Conservation (phyloP, 176 grass and related monocot genomes). For the Paspalum vaginatum region DNA sequence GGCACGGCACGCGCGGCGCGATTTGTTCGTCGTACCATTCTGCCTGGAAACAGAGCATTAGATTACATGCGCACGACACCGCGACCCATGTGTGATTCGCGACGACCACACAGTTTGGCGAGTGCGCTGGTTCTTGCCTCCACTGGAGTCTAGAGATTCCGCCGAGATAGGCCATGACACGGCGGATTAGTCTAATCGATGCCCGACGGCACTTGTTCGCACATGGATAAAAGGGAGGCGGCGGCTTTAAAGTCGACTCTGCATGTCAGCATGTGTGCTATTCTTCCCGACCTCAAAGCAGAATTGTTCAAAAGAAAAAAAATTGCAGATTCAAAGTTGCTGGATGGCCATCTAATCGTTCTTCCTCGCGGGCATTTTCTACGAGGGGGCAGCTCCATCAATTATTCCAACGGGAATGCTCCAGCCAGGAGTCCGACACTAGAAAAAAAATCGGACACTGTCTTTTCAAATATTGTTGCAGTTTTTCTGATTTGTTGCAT, state of each 20-base stretch:
- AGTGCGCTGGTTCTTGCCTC: conserved; percentile 44
- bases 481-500: too few species aligned
- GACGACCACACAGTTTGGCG: conserved; percentile 18
- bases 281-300: conserved; percentile 33
- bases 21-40: conserved; percentile 30
- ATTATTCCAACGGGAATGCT: conserved; percentile 30
- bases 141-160: conserved; percentile 37
- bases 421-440: too few species aligned
- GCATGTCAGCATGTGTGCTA: conserved; percentile 26
- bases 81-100: conserved; percentile 13
- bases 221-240: background rate
- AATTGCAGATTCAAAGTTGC: conserved; percentile 13
- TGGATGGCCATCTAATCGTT: conserved; percentile 8
- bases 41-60: conserved; percentile 19
- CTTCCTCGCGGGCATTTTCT: conserved; percentile 9
- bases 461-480: too few species aligned
- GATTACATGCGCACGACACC: background rate
- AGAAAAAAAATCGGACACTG: too few species aligned
- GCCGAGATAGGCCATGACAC: background rate
- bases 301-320: conserved; percentile 9
- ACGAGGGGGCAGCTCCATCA: conserved; percentile 7
- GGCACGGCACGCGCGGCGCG: background rate
- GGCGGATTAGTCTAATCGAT: conserved; percentile 13
- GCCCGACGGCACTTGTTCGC: conserved; percentile 4
- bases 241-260: conserved; percentile 27